Base-by-base conservation (phyloP, 176 grass and related monocot species). In the Cenchrus americanus region DNA sequence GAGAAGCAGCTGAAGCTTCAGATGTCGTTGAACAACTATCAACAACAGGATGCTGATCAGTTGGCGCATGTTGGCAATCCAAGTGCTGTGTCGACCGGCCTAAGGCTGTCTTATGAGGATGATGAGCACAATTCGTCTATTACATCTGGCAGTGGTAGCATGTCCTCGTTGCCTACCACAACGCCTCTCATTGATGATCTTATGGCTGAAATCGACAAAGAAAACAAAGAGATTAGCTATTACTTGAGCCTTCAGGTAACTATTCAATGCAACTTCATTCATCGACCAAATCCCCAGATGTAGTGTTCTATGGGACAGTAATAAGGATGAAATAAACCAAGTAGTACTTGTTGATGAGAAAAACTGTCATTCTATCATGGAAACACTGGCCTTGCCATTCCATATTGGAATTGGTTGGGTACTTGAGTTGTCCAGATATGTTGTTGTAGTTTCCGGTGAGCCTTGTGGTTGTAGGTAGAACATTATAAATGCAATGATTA, bases 81-180 rank as follows among this genome's bases (percentile, higher is more conserved):
- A 51, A 83, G 21, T 32, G 78, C 54, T 79, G 83, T 92, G 17
- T 88, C 90, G 75, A 92, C 90, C 54, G 90, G 90, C 41, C 60
- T 92, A 32, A 88, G 75, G 61, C 54, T 92, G 32, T 92, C 90
- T 11, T 83, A 88, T 5, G 83, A 86, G 17, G 83, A 88, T 14
- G 84, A 86, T 70, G 90, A 88, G 79, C 86, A 14, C 80, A 92
- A 88, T 82, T 88, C 90, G 26, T 86, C 79, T 0, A 79, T 88
- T 74, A 88, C 90, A 14, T 92, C 90, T 79, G 82, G 78, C 46
- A 92, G 86, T 27, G 79, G 83, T 40, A 92, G 79, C 79, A 82
- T 92, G 82, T 62, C 73, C 49, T 87, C 69, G 1, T 30, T 92
- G 58, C 79, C 86, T 86, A 21, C 74, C 78, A 82, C 49, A 0